Base-by-base conservation (phyloP, 768 basidiomycete genomes). In the Jaapia argillacea region DNA sequence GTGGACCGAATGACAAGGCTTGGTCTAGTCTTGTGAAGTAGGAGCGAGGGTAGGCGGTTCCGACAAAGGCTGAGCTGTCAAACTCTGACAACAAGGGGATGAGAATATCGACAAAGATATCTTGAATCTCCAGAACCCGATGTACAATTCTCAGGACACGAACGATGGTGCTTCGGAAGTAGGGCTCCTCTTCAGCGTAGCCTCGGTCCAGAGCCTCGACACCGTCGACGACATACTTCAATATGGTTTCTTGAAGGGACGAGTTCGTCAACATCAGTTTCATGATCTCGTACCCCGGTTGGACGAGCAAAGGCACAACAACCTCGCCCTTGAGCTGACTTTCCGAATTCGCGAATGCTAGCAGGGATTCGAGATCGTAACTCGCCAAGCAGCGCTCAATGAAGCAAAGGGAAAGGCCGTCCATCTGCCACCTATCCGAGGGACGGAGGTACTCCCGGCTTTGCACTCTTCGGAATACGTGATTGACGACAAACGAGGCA, bases 241-340 rank as follows among this genome's bases (percentile, higher is more conserved):
- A 67, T 33, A 97, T 69, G 37, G 71, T 78, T 3, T 72, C 60
- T 57, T 92, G 89, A 3, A 97, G 68, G 0, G 76, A 67, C 0
- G 83, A 77, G 38, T 74, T 75, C 13, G 81, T 82, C 40, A 97
- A 66, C 12, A 97, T 53, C 3, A 88, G 78, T 36, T 81, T 76
- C 63, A 92, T 76, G 44, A 96, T 65, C 44, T 91, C 85, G 56
- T 86, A 90, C 0, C 92, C 94, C 2, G 94, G 91, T 54, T 96
- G 90, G 2, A 75, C 55, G 6, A 84, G 68, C 24, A 78, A 67
- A 16, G 74, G 72, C 18, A 75, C 51, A 13, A 89, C 59, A 0
- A 60, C 54, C 23, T 85, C 82, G 26, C 63, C 60, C 45, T 69
- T 79, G 21, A 71, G 56, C 44, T 14, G 67, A 54, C 4, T 63